These are phyloP conservation scores for Lactarius sp. DNA, from an alignment of 768 basidiomycete genomes.

Conservation along the genomic window DNA sequence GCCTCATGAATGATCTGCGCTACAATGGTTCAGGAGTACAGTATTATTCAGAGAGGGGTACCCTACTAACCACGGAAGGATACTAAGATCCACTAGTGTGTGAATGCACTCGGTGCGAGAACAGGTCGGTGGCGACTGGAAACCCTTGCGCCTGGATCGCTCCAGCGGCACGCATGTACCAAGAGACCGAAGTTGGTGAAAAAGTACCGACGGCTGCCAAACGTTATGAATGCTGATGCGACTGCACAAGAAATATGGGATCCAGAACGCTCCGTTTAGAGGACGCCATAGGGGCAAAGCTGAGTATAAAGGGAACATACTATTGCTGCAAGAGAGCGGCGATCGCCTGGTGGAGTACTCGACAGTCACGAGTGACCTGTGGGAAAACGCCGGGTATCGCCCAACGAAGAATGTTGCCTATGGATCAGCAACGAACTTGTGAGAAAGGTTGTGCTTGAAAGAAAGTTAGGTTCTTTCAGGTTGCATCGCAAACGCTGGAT, in stretches of 20 bases:
- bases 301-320: not conserved
- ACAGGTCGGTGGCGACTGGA: too few species aligned
- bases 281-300: not conserved
- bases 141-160: too few species aligned
- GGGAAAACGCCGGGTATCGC: constrained; percentile 15
- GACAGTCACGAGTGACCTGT: constrained; percentile 14
- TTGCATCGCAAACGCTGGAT: constrained; percentile 11
- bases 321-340: constrained; percentile 20
- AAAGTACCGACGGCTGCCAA: too few species aligned
- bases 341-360: constrained; percentile 11
- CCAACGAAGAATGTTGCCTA: constrained; percentile 24
- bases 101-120: too few species aligned
- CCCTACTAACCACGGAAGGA: too few species aligned
- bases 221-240: too few species aligned
- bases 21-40: too few species aligned
- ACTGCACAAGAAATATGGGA: too few species aligned
- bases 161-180: too few species aligned
- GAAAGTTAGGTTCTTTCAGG: not conserved
- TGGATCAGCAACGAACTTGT: not conserved
- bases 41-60: too few species aligned
- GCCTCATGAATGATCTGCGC: not conserved
- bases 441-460: constrained; percentile 1
- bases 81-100: too few species aligned
- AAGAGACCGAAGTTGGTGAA: too few species aligned
- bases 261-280: not conserved